Conservation (phyloP, 352 stramenopile genomes). For the Phytopythium helicoides region DNA sequence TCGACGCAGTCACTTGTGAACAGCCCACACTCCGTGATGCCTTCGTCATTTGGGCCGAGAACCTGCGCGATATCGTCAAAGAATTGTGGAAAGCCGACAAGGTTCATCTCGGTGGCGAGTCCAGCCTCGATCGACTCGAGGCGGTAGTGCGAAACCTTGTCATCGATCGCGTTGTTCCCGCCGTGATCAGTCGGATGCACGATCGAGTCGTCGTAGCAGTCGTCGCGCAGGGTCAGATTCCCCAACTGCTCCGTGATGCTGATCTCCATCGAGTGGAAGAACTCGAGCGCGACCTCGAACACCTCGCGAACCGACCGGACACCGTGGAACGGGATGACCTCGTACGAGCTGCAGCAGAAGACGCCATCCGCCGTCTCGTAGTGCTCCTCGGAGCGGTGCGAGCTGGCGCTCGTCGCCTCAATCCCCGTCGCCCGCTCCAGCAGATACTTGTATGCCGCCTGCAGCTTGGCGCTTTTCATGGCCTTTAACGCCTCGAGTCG, state of each 20-base stretch:
- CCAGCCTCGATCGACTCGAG: conserved; percentile 33
- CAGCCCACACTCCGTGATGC: conserved; percentile 11
- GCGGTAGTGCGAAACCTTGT: conserved; percentile 37
- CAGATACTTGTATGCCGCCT: conserved; percentile 14
- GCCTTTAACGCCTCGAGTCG: conserved; percentile 16
- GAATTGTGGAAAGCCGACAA: conserved; percentile 19
- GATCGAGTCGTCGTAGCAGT: conserved; percentile 16
- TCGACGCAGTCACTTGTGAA: conserved; percentile 40
- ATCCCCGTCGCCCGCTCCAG: not conserved
- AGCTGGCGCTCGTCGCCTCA: not conserved
- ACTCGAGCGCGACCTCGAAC: conserved; percentile 45
- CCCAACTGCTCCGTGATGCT: conserved; percentile 47
- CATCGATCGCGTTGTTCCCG: conserved; percentile 22
- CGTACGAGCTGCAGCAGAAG: conserved; percentile 30
- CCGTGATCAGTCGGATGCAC: conserved; percentile 1
- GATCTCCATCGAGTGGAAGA: conserved; percentile 58
- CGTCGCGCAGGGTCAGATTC: conserved; percentile 46
- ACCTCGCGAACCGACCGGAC: conserved; percentile 44
- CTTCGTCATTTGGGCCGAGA: conserved; percentile 2
- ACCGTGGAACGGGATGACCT: conserved; percentile 41
- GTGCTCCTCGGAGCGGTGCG: conserved; percentile 5
- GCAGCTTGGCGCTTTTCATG: conserved; percentile 29
- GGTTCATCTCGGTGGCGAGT: conserved; percentile 15
- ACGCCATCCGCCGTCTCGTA: conserved; percentile 22
- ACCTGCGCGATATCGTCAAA: conserved; percentile 15